These are phyloP conservation scores for Eudorina sp. DNA, from an alignment of 139 green algal species.

Conservation along the genomic window DNA sequence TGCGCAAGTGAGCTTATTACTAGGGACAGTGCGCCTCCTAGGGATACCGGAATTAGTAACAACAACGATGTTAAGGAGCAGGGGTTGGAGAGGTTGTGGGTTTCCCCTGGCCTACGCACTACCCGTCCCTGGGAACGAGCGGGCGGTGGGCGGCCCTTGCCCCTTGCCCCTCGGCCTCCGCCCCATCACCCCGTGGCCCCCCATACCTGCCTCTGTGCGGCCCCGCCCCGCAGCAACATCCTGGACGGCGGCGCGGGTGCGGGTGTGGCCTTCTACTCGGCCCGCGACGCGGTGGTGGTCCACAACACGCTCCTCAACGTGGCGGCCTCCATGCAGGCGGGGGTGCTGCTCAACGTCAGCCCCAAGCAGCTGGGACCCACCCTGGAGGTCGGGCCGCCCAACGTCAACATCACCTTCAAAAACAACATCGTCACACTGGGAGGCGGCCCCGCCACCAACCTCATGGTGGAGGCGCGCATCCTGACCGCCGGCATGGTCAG, in stretches of 20 bases:
- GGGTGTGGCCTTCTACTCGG: conserved; percentile 42
- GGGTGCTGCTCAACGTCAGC: conserved; percentile 45
- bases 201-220: too few relatives aligned
- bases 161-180: too few relatives aligned
- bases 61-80: too few relatives aligned
- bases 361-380: conserved; percentile 34
- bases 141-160: too few relatives aligned
- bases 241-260: conserved; percentile 33
- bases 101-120: too few relatives aligned
- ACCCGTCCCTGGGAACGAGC: too few relatives aligned
- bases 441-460: neutral
- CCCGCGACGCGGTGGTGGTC: conserved; percentile 28
- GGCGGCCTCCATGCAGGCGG: conserved; percentile 36
- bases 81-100: too few relatives aligned
- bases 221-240: conserved; percentile 30
- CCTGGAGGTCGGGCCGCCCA: conserved; percentile 9
- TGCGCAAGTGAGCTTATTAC: conserved; percentile 14
- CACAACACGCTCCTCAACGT: conserved; percentile 45
- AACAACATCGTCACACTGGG: conserved; percentile 38
- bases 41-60: too few relatives aligned
- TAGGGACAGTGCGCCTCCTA: too few relatives aligned
- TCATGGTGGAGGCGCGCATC: conserved; percentile 42
- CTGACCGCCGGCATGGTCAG: conserved; percentile 4
- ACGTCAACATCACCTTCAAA: conserved; percentile 50
- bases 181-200: too few relatives aligned